These are phyloP conservation scores for Amanita muscaria DNA, from an alignment of 768 basidiomycete genomes.

Conservation along the genomic window DNA sequence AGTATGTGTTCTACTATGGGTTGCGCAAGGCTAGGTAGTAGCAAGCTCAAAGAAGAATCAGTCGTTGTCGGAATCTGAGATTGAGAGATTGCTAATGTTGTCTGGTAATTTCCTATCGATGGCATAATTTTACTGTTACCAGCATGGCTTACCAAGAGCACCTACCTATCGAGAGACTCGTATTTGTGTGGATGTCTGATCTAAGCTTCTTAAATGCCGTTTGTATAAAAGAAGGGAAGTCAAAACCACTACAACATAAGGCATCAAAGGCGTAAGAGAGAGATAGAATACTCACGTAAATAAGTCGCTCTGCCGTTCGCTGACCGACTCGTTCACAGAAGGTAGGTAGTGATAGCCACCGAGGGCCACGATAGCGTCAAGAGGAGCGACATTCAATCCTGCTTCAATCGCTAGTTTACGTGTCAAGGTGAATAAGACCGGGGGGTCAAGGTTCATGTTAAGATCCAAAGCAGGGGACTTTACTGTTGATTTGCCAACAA, in stretches of 20 bases:
- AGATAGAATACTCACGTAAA: constrained; percentile 36
- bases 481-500: constrained; percentile 44
- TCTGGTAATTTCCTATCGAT: constrained; percentile 48
- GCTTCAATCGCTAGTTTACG: constrained; percentile 59
- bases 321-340: constrained; percentile 19
- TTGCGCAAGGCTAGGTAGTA: constrained; percentile 60
- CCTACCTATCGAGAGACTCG: constrained; percentile 50
- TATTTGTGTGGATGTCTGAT: constrained; percentile 49
- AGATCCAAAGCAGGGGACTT: constrained; percentile 50
- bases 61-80: constrained; percentile 45
- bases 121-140: background rate
- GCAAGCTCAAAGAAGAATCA: constrained; percentile 50
- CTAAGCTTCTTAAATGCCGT: constrained; percentile 56
- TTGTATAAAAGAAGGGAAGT: constrained; percentile 54
- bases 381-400: constrained; percentile 46
- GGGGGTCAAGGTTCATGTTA: constrained; percentile 60
- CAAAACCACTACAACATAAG: constrained; percentile 51
- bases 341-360: constrained; percentile 60
- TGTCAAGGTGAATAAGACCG: constrained; percentile 61
- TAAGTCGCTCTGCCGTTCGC: constrained; percentile 34
- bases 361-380: constrained; percentile 57
- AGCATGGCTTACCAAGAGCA: background rate
- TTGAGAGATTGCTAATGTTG: constrained; percentile 56
- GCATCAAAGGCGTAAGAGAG: background rate
- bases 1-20: constrained; percentile 73